These are phyloP conservation scores for Fusarium irregulare DNA, from an alignment of 2,329 filamentous ascomycete genomes.

Conservation along the genomic window DNA sequence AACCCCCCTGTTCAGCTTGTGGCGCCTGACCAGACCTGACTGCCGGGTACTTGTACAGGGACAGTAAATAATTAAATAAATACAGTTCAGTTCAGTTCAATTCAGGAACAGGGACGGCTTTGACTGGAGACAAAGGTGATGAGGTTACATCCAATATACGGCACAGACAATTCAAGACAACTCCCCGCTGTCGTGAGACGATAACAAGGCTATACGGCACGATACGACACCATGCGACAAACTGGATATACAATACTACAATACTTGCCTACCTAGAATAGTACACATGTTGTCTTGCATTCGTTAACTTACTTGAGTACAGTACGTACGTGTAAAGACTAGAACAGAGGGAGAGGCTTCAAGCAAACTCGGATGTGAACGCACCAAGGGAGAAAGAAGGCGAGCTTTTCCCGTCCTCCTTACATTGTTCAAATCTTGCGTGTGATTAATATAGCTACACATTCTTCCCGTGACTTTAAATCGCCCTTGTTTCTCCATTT, in stretches of 20 bases:
- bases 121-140: neutral
- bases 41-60: constrained; percentile 22
- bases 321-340: neutral
- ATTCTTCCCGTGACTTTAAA: constrained; percentile 19
- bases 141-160: constrained; percentile 5
- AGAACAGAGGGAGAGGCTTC: constrained; percentile 2
- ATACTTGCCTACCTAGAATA: neutral
- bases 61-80: neutral
- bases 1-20: constrained; percentile 23
- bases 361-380: neutral
- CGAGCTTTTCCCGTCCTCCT: neutral
- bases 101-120: constrained; percentile 8
- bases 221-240: neutral
- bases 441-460: constrained; percentile 7
- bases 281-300: neutral
- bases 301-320: neutral
- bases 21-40: constrained; percentile 37
- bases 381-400: constrained; percentile 14
- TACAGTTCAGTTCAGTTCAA: neutral
- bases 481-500: constrained; percentile 15
- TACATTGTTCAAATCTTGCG: constrained; percentile 24
- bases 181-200: constrained; percentile 12
- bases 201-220: neutral
- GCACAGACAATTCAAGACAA: neutral
- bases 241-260: neutral